Evolutionary conservation across 208 protist species (phyloP).

Genomic region (Vickermania ingenoplastis): DNA sequence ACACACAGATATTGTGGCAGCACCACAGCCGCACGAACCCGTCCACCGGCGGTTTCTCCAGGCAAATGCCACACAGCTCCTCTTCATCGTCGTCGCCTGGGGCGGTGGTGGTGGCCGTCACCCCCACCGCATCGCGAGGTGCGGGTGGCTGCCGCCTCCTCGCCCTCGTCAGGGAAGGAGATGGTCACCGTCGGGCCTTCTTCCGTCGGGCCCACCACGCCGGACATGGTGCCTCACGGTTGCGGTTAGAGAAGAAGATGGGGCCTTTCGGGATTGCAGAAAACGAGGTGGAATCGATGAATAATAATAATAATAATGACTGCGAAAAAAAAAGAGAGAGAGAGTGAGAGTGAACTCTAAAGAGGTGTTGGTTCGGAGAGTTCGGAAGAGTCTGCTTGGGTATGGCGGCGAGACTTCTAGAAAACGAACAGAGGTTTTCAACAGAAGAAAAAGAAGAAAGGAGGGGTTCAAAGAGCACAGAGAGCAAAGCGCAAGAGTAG

Average conservation of each 20-base stretch:
- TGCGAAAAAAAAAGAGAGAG: neutral
- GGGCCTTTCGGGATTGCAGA: neutral
- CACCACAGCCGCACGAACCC: conserved; percentile 73
- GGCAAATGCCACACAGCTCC: conserved; percentile 75
- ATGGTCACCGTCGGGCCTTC: neutral
- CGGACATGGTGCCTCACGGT: neutral
- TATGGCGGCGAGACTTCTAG: no score
- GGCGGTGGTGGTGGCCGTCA: neutral
- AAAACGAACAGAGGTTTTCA: conserved; percentile 1
- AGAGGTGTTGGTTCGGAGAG: no score
- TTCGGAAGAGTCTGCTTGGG: no score
- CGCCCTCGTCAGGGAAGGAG: neutral
- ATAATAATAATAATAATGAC: neutral
- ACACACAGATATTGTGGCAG: conserved; percentile 80
- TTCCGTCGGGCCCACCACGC: neutral
- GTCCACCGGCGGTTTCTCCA: conserved; percentile 42
- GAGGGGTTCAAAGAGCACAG: neutral
- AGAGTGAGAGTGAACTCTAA: neutral
- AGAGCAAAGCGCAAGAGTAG: neutral
- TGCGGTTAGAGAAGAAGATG: neutral
- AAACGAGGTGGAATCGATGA: neutral
- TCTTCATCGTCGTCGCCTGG: conserved; percentile 33
- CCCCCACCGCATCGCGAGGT: no score
- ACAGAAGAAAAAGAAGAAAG: conserved; percentile 1
- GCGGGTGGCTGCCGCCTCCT: neutral